phyloP scores from a whole-genome alignment of 179 eudicot genomes.

The Drosera spatulata region DNA sequence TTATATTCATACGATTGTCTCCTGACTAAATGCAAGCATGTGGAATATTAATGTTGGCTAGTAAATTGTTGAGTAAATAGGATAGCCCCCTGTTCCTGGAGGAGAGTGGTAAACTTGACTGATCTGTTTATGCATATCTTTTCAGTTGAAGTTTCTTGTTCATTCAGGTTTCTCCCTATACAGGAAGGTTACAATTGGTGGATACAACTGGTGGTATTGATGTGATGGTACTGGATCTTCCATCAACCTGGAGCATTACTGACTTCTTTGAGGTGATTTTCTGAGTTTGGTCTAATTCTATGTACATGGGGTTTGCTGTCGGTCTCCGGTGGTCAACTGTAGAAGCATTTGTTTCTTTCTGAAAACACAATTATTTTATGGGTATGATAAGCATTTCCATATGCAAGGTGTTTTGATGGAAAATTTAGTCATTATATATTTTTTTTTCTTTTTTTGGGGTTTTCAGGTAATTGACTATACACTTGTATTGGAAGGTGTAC shows the following conservation, averaged over 20 bases:
- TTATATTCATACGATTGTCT: background rate
- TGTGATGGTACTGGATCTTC: slow-evolving; percentile 54
- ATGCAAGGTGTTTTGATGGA: no score
- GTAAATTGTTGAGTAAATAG: no score
- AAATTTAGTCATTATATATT: background rate
- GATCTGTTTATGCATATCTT: no score
- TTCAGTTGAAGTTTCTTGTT: background rate
- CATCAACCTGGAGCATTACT: slow-evolving; percentile 43
- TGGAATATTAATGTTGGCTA: no score
- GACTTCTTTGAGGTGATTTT: slow-evolving; percentile 57
- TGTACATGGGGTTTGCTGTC: background rate
- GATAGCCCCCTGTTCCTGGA: no score
- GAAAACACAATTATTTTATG: background rate
- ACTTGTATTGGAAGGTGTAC: slow-evolving; percentile 59
- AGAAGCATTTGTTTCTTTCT: background rate
- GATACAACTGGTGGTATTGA: slow-evolving; percentile 81
- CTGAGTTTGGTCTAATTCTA: slow-evolving; percentile 2
- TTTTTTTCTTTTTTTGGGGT: slow-evolving; percentile 1
- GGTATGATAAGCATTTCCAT: no score
- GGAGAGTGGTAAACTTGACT: no score
- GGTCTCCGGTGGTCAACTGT: background rate
- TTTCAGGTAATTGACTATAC: slow-evolving; percentile 61
- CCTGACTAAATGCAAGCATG: no score
- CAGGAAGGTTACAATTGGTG: slow-evolving; percentile 69
- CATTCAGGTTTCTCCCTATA: slow-evolving; percentile 48